Percentiles rank a stretch among this genome's conserved stretches.
Conservation (phyloP, 1,284 basidiomycete genomes). For the Tilletia walkeri region DNA sequence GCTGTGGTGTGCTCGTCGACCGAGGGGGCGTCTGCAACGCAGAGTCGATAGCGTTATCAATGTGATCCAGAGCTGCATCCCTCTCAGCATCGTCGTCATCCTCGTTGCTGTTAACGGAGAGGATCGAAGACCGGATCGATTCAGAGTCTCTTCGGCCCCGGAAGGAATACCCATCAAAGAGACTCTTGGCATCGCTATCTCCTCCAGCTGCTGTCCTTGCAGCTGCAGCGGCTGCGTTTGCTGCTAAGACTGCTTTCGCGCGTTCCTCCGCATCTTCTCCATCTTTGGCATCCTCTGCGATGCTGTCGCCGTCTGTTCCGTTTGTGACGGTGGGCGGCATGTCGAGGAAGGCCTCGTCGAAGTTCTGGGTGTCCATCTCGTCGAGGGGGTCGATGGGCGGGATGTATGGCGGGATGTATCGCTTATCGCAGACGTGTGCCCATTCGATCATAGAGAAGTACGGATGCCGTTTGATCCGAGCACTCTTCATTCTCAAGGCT, state of each 20-base stretch:
- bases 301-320: slow-evolving; percentile 19
- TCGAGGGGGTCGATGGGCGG: slow-evolving; percentile 88
- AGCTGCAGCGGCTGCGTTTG: slow-evolving; percentile 6
- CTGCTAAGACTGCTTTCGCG: slow-evolving; percentile 20
- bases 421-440: slow-evolving; percentile 88
- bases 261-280: slow-evolving; percentile 23
- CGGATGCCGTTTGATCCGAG: slow-evolving; percentile 85
- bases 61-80: slow-evolving; percentile 13
- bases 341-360: slow-evolving; percentile 92
- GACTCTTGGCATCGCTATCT: slow-evolving; percentile 27
- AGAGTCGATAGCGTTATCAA: slow-evolving; percentile 10
- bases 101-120: slow-evolving; percentile 22
- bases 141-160: slow-evolving; percentile 47
- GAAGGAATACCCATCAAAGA: slow-evolving; percentile 52
- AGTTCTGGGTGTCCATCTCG: slow-evolving; percentile 94
- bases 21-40: neutral
- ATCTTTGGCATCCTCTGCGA: slow-evolving; percentile 23
- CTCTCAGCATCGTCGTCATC: slow-evolving; percentile 18
- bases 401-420: slow-evolving; percentile 96
- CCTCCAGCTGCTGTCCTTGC: slow-evolving; percentile 5
- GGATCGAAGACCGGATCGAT: slow-evolving; percentile 36
- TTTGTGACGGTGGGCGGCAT: slow-evolving; percentile 60
- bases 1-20: slow-evolving; percentile 11
- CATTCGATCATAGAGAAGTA: slow-evolving; percentile 97
- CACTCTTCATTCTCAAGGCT: slow-evolving; percentile 82